Conservation (phyloP, 257 asterid species). For the Przewalskia tangutica region DNA sequence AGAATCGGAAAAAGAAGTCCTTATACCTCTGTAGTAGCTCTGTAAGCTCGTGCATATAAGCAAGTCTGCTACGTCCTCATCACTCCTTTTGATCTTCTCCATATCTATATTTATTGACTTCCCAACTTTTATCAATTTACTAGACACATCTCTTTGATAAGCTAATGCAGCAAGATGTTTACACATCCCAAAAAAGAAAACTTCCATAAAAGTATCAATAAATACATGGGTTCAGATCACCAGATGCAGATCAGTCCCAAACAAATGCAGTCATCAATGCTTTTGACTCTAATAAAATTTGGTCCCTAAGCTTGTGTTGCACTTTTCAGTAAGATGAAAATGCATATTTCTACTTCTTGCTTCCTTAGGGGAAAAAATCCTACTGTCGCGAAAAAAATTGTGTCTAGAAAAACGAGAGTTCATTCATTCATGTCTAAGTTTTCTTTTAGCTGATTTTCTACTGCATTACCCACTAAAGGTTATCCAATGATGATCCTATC, state of each 20-base stretch:
- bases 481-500: background rate
- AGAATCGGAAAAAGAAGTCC: background rate
- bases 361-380: background rate
- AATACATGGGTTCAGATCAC: background rate
- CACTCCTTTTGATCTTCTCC: background rate
- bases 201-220: background rate
- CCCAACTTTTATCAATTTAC: background rate
- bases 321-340: background rate
- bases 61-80: background rate
- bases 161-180: background rate
- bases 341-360: background rate
- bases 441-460: background rate
- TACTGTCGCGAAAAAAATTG: background rate
- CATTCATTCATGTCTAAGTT: background rate
- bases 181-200: background rate
- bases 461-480: background rate
- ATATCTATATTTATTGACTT: background rate
- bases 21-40: background rate
- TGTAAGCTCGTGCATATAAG: background rate
- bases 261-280: background rate
- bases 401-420: background rate
- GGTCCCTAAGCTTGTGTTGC: background rate
- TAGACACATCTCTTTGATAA: background rate
- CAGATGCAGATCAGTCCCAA: background rate
- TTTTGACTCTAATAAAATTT: background rate